Conservation (phyloP, 1,284 basidiomycete genomes). For the Fomes fomentarius region DNA sequence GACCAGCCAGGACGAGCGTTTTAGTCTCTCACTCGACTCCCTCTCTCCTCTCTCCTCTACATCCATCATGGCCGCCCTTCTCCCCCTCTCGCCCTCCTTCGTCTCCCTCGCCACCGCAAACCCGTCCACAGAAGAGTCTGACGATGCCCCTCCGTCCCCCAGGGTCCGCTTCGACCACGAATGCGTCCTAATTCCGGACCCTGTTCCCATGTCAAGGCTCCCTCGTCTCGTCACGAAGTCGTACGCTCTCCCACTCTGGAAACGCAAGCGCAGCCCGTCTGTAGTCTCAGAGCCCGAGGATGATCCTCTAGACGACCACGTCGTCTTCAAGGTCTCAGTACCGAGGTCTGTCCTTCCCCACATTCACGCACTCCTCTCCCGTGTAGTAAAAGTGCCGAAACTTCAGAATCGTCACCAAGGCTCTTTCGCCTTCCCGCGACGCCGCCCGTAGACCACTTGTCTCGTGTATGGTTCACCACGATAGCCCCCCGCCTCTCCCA, state of each 20-base stretch:
- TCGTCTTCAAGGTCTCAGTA: conserved; percentile 60
- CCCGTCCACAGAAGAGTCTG: background rate
- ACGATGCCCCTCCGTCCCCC: conserved; percentile 14
- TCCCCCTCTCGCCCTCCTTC: conserved; percentile 20
- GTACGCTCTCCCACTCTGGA: conserved; percentile 67
- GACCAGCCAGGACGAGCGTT: conserved; percentile 4
- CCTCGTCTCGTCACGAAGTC: conserved; percentile 59
- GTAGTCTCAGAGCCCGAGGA: conserved; percentile 41
- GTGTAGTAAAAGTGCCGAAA: background rate
- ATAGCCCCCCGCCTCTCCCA: conserved; percentile 5
- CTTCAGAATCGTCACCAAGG: conserved; percentile 25
- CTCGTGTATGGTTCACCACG: conserved; percentile 30
- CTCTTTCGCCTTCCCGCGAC: conserved; percentile 29
- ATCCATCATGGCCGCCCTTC: conserved; percentile 13
- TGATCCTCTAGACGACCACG: conserved; percentile 35
- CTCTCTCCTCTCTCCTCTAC: background rate
- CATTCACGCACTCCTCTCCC: background rate
- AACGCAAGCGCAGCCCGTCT: conserved; percentile 31
- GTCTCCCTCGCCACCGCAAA: conserved; percentile 16
- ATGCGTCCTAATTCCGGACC: conserved; percentile 69
- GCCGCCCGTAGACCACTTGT: conserved; percentile 27
- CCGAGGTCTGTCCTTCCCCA: conserved; percentile 48
- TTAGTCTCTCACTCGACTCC: background rate
- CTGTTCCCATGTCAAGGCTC: conserved; percentile 40
- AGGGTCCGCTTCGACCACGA: conserved; percentile 62